Evolutionary conservation across 495 filamentous ascomycete species (phyloP), one percentile per base, ranked within the genome.

Genomic region (Pseudomonodictys pantanalensis): DNA sequence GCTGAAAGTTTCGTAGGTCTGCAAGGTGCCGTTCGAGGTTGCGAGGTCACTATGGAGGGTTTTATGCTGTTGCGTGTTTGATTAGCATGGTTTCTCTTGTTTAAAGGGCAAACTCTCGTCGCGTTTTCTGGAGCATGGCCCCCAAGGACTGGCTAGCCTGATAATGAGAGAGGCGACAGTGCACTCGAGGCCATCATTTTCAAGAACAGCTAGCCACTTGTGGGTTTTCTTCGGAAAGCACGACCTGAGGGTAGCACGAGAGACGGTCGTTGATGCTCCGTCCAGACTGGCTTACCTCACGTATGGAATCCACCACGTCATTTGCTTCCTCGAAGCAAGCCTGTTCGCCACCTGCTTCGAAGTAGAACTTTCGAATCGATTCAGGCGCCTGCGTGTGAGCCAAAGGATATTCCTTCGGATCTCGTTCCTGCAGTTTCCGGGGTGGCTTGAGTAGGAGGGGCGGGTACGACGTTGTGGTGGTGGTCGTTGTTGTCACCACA

Each of bases 401-500:
- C 32, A 99, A 78, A 46, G 95, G 95, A 72, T 92, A 99, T 60
- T 89, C 80, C 68, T 95, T 92, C 8, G 88, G 78, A 73, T 97
- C 92, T 45, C 95, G 83, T 45, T 88, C 82, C 39, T 79, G 73
- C 15, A 91, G 76, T 22, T 88, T 83, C 44, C 84, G 83, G 24
- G 92, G 88, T 42, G 88, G 83, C 56, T 83, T 84, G 64, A 97
- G 81, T 46, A 88, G 71, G 11, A 97, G 73, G 17, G 91, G 92
- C 12, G 93, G 92, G 58, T 93, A 92, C 4, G 84, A 85, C 30
- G 90, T 86, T 20, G 93, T 96, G 0, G 92, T 97, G 1, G 90
- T 96, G 0, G 92, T 97, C 0, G 92, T 97, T 0, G 93, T 97
- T 3, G 92, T 97, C 59, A 97, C 85, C 8, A 89, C 83, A 1